phyloP scores from a whole-genome alignment of 1,139 yeast genomes.

The Candida tropicalis region DNA sequence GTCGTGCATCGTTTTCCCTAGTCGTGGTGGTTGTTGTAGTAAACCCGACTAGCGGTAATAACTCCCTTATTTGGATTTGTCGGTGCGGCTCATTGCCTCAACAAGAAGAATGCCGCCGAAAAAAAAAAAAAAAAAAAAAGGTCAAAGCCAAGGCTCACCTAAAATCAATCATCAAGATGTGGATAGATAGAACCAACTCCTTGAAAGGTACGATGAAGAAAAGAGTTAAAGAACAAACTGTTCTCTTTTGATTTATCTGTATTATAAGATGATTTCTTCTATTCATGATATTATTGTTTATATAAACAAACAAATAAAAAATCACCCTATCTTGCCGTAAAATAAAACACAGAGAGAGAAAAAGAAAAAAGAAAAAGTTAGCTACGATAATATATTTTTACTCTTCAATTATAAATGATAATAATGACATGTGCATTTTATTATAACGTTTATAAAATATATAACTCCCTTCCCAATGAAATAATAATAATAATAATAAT shows the following conservation, averaged over 20 bases:
- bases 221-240: too few species aligned
- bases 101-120: too few species aligned
- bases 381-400: not conserved
- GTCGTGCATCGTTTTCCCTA: not conserved
- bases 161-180: too few species aligned
- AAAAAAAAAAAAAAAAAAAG: not conserved
- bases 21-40: not conserved
- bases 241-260: too few species aligned
- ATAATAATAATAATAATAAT: too few species aligned
- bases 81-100: not conserved
- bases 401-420: not conserved
- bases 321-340: too few species aligned
- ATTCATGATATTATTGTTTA: too few species aligned
- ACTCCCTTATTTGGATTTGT: not conserved
- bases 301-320: too few species aligned
- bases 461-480: not conserved
- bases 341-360: not conserved
- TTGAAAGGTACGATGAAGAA: too few species aligned
- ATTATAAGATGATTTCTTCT: too few species aligned
- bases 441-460: not conserved
- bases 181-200: too few species aligned
- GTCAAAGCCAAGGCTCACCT: not conserved
- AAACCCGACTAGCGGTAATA: conserved; percentile 4
- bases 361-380: not conserved
- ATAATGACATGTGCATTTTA: not conserved